Percentiles rank a stretch among this genome's conserved stretches.
These are phyloP conservation scores for Trypethelium eluteriae DNA, from an alignment of 495 filamentous ascomycete genomes.

Conservation along the genomic window DNA sequence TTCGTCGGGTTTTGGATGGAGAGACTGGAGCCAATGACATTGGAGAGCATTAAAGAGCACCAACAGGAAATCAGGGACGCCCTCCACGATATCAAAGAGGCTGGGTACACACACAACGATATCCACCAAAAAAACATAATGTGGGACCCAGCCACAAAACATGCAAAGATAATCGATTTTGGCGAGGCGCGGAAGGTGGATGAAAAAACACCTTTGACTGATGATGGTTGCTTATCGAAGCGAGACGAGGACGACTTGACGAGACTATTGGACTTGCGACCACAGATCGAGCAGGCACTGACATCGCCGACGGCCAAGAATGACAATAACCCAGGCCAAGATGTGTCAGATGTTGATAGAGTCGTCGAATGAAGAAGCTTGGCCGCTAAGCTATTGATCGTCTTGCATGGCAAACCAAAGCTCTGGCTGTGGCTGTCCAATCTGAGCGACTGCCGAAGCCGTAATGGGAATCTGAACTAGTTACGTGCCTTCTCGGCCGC, in stretches of 20 bases:
- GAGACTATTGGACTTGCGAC: not conserved
- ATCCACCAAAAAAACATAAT: not conserved
- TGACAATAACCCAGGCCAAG: too few relatives aligned
- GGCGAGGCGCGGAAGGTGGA: not conserved
- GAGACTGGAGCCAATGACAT: not conserved
- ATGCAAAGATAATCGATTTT: not conserved
- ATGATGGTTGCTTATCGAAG: not conserved
- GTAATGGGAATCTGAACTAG: too few relatives aligned
- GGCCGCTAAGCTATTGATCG: too few relatives aligned
- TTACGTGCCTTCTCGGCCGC: too few relatives aligned
- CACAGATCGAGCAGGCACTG: too few relatives aligned
- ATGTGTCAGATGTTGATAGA: too few relatives aligned
- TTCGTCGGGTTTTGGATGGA: not conserved
- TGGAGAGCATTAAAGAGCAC: not conserved
- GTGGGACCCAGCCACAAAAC: not conserved
- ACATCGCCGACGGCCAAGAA: too few relatives aligned
- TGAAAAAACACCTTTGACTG: too few relatives aligned
- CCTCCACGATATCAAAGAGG: not conserved
- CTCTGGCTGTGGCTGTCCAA: too few relatives aligned
- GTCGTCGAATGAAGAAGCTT: too few relatives aligned
- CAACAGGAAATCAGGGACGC: not conserved
- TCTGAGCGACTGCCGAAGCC: too few relatives aligned
- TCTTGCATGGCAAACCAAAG: too few relatives aligned
- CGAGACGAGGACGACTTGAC: not conserved
- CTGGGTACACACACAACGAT: not conserved